These are phyloP conservation scores for Aureobasidium uvarum DNA, from an alignment of 2,329 filamentous ascomycete genomes.

Conservation along the genomic window DNA sequence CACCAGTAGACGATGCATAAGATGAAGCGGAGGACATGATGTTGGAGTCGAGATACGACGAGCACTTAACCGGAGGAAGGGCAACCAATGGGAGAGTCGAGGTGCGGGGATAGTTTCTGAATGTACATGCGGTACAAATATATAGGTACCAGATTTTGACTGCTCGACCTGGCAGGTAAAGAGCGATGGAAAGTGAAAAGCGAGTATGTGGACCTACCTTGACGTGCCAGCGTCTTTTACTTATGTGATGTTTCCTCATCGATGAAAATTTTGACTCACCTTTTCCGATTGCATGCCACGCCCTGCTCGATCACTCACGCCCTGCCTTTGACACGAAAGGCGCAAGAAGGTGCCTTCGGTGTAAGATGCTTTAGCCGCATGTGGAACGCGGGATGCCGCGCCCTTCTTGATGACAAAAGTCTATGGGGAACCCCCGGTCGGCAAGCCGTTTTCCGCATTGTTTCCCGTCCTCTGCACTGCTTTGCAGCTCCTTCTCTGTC, in stretches of 20 bases:
- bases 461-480: slow-evolving; percentile 1
- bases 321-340: slow-evolving; percentile 22
- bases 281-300: slow-evolving; percentile 11
- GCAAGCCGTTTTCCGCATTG: not conserved
- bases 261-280: slow-evolving; percentile 17
- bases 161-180: slow-evolving; percentile 6
- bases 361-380: slow-evolving; percentile 12
- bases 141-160: slow-evolving; percentile 4
- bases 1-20: slow-evolving; percentile 16
- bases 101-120: slow-evolving; percentile 2
- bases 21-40: slow-evolving; percentile 22
- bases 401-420: slow-evolving; percentile 7
- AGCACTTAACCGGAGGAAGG: slow-evolving; percentile 9
- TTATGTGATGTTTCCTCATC: not conserved
- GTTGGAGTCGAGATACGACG: slow-evolving; percentile 20
- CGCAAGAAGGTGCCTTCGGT: not conserved
- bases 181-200: slow-evolving; percentile 21
- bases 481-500: not conserved
- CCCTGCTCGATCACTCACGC: slow-evolving; percentile 20
- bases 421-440: not conserved
- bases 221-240: not conserved
- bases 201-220: slow-evolving; percentile 14
- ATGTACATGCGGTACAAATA: slow-evolving; percentile 18
- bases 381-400: not conserved
- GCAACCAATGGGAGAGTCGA: slow-evolving; percentile 13